phyloP scores from a whole-genome alignment of 441 rosid genomes.

The Codiaeum variegatum region DNA sequence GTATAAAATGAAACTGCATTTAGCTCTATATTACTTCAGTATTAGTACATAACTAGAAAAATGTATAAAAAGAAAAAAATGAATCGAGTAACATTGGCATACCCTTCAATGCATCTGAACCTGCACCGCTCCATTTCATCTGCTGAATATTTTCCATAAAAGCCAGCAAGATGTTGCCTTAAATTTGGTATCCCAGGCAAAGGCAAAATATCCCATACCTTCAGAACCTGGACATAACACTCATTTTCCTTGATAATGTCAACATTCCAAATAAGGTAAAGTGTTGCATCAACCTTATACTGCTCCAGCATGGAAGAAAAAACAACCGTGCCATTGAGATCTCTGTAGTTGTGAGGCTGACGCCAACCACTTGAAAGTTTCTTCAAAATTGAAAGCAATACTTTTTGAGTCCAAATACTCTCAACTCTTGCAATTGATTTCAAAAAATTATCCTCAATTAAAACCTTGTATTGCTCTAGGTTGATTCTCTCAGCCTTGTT shows the following conservation, averaged over 20 bases:
- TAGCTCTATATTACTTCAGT: too few relatives aligned
- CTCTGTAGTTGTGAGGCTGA: slow-evolving; percentile 16
- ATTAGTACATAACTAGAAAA: too few relatives aligned
- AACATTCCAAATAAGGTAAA: slow-evolving; percentile 32
- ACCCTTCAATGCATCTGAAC: not conserved
- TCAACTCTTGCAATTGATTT: slow-evolving; percentile 26
- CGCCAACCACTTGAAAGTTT: slow-evolving; percentile 43
- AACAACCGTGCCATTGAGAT: not conserved
- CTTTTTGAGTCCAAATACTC: not conserved
- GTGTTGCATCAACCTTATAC: slow-evolving; percentile 21
- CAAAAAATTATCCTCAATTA: slow-evolving; percentile 30
- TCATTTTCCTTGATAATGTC: slow-evolving; percentile 24
- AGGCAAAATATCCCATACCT: slow-evolving; percentile 43
- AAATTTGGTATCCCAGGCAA: slow-evolving; percentile 18
- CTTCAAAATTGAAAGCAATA: slow-evolving; percentile 18
- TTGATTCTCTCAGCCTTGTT: too few relatives aligned
- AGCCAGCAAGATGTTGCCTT: slow-evolving; percentile 14
- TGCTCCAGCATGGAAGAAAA: slow-evolving; percentile 23
- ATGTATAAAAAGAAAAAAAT: too few relatives aligned
- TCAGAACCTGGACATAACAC: slow-evolving; percentile 31
- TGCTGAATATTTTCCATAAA: slow-evolving; percentile 1
- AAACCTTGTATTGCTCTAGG: too few relatives aligned
- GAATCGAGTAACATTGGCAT: not conserved
- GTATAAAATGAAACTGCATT: too few relatives aligned
- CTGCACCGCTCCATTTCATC: slow-evolving; percentile 4